phyloP scores from a whole-genome alignment of 2,329 filamentous ascomycete species.

The Stenocarpella maydis region DNA sequence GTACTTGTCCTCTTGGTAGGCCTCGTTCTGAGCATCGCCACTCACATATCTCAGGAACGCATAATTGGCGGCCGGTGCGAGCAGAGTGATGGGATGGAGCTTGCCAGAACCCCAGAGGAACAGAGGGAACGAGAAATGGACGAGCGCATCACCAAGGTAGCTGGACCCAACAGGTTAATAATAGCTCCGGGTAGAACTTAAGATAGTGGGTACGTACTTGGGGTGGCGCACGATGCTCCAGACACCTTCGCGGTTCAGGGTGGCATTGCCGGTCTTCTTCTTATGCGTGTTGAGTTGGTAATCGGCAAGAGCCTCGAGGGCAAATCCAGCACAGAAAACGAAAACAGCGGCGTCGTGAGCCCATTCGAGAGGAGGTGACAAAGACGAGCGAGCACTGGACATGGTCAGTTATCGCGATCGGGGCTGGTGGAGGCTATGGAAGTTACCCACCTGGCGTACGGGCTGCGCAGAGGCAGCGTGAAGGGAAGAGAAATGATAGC shows the following conservation, averaged over 20 bases:
- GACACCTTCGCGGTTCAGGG: constrained; percentile 63
- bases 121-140: constrained; percentile 67
- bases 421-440: constrained; percentile 41
- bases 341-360: constrained; percentile 56
- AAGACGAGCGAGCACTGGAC: constrained; percentile 29
- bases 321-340: constrained; percentile 63
- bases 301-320: constrained; percentile 65
- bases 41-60: constrained; percentile 64
- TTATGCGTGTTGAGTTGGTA: constrained; percentile 62
- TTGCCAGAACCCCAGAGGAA: constrained; percentile 63
- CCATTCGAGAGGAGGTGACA: constrained; percentile 31
- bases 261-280: constrained; percentile 46
- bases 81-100: constrained; percentile 61
- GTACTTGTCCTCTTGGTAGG: constrained; percentile 62
- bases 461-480: constrained; percentile 61
- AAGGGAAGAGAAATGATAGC: constrained; percentile 65
- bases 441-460: constrained; percentile 45
- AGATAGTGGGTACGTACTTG: constrained; percentile 55
- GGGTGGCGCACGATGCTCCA: constrained; percentile 70
- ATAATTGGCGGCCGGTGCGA: constrained; percentile 67
- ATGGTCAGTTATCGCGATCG: constrained; percentile 11
- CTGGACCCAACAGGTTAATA: constrained; percentile 44
- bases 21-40: constrained; percentile 64
- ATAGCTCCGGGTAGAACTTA: too few species aligned
- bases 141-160: constrained; percentile 67